Evolutionary conservation across 140 eudicot genomes (phyloP).

Genomic region (Artemisia princeps): DNA sequence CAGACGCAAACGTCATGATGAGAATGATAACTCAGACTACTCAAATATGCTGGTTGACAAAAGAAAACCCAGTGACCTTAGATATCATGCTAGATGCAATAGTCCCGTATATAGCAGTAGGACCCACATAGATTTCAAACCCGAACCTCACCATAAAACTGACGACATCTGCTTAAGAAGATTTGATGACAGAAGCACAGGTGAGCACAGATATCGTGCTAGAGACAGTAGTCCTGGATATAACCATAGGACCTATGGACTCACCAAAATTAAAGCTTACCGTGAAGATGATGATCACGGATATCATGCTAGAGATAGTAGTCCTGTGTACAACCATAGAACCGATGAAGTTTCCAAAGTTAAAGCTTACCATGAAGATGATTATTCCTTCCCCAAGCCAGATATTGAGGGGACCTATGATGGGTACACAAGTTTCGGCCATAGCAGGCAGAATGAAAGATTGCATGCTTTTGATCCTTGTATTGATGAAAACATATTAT

Average conservation of each 20-base stretch:
- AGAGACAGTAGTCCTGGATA: conserved; percentile 28
- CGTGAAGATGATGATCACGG: conserved; percentile 21
- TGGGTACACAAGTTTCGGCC: conserved; percentile 20
- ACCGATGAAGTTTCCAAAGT: too few relatives aligned
- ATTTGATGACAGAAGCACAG: conserved; percentile 14
- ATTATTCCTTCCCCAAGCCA: conserved; percentile 20
- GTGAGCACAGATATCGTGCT: conserved; percentile 27
- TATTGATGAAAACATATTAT: conserved; percentile 27
- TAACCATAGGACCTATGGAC: neutral
- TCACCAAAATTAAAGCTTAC: neutral
- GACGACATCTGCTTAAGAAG: conserved; percentile 22
- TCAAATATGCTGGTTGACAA: conserved; percentile 17
- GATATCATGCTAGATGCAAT: conserved; percentile 34
- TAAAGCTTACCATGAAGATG: conserved; percentile 20
- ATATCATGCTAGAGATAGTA: conserved; percentile 32
- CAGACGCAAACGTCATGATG: conserved; percentile 8
- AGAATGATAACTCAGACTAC: neutral
- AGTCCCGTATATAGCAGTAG: conserved; percentile 22
- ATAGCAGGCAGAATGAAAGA: conserved; percentile 22
- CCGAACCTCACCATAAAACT: conserved; percentile 7
- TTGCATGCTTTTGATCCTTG: conserved; percentile 28
- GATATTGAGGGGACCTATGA: conserved; percentile 27
- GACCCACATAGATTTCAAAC: conserved; percentile 2
- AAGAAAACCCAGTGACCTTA: conserved; percentile 19
- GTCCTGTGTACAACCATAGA: conserved; percentile 17